Conservation (phyloP, 495 filamentous ascomycete genomes). For the Neurospora sp. region DNA sequence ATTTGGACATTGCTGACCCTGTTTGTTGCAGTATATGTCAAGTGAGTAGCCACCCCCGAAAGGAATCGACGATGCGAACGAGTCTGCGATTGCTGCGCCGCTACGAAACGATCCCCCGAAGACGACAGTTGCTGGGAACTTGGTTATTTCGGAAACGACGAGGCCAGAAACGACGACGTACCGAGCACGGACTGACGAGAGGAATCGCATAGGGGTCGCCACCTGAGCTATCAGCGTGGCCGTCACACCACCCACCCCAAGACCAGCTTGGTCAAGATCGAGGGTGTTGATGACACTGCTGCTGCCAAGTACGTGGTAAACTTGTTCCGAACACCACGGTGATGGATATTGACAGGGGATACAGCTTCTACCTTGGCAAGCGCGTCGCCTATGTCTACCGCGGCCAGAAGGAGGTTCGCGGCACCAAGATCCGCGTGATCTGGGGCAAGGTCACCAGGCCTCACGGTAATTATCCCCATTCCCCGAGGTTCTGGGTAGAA, state of each 20-base stretch:
- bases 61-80: constrained; percentile 3
- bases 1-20: constrained; percentile 20
- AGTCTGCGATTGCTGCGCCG: not conserved
- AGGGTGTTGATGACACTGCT: constrained; percentile 81
- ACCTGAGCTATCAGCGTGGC: constrained; percentile 88
- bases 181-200: constrained; percentile 18
- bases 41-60: constrained; percentile 53
- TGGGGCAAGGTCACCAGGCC: constrained; percentile 97
- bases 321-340: not conserved
- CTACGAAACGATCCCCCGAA: not conserved
- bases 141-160: not conserved
- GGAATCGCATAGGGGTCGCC: constrained; percentile 57
- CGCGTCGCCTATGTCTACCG: constrained; percentile 96
- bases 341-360: constrained; percentile 16
- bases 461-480: constrained; percentile 56
- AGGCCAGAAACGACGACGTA: constrained; percentile 20
- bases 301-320: constrained; percentile 63
- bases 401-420: constrained; percentile 79
- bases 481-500: not conserved
- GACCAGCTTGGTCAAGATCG: constrained; percentile 89
- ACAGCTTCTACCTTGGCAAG: constrained; percentile 86
- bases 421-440: constrained; percentile 96
- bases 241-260: constrained; percentile 76
- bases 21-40: constrained; percentile 68
- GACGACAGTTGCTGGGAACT: not conserved